Conservation (phyloP, 2,329 filamentous ascomycete species). For the Claviceps digitariae region DNA sequence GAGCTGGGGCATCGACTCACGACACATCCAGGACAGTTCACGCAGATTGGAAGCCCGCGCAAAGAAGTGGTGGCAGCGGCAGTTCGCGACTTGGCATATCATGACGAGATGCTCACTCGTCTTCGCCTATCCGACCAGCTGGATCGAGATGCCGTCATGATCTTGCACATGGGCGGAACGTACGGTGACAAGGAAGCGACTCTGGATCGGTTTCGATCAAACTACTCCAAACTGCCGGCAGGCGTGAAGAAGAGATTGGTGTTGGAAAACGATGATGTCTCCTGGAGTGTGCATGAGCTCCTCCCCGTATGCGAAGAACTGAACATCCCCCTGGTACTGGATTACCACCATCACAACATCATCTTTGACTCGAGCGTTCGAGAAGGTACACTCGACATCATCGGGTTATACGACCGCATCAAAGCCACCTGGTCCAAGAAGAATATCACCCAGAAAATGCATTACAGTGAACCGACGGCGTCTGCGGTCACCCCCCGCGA, state of each 20-base stretch:
- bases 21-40: conserved; percentile 86
- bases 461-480: conserved; percentile 65
- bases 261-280: conserved; percentile 87
- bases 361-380: conserved; percentile 63
- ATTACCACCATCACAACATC: conserved; percentile 95
- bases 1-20: conserved; percentile 75
- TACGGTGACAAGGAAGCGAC: conserved; percentile 80
- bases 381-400: conserved; percentile 76
- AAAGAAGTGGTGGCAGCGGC: conserved; percentile 63
- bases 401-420: conserved; percentile 60
- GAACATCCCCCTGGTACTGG: conserved; percentile 84
- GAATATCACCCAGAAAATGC: conserved; percentile 85
- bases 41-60: conserved; percentile 76
- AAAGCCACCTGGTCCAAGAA: conserved; percentile 74
- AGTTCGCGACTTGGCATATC: conserved; percentile 73
- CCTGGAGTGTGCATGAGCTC: conserved; percentile 84
- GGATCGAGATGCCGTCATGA: conserved; percentile 82
- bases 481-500: conserved; percentile 61
- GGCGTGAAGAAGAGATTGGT: conserved; percentile 71
- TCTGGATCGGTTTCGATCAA: conserved; percentile 61
- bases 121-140: conserved; percentile 65
- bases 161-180: conserved; percentile 81
- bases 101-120: conserved; percentile 70
- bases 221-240: conserved; percentile 53
- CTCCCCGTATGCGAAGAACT: conserved; percentile 83